phyloP scores from a whole-genome alignment of 2,329 filamentous ascomycete genomes.

The Clarireedia monteithiana region DNA sequence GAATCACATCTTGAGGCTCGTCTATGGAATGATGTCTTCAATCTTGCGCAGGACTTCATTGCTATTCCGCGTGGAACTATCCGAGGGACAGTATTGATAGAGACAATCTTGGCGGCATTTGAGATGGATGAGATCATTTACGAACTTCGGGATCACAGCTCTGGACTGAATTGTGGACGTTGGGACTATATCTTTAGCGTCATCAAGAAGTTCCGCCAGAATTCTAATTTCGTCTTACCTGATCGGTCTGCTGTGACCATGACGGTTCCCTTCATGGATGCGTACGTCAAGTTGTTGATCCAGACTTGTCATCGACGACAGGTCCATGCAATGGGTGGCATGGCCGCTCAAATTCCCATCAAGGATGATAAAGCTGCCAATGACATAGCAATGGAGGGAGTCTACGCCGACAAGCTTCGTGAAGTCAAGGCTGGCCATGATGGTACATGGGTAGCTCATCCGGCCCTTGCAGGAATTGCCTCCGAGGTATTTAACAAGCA shows the following conservation, averaged over 20 bases:
- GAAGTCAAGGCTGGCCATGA: slow-evolving; percentile 95
- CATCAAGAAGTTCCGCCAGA: slow-evolving; percentile 98
- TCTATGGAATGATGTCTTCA: slow-evolving; percentile 98
- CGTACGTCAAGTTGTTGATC: slow-evolving; percentile 94
- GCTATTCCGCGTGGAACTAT: slow-evolving; percentile 87
- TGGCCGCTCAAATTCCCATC: slow-evolving; percentile 98
- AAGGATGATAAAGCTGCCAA: slow-evolving; percentile 90
- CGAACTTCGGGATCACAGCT: slow-evolving; percentile 92
- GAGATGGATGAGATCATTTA: slow-evolving; percentile 99
- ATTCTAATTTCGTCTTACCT: slow-evolving; percentile 85
- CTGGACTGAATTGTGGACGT: slow-evolving; percentile 93
- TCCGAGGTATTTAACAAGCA: slow-evolving; percentile 93
- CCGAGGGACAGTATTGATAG: slow-evolving; percentile 89
- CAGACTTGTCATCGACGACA: slow-evolving; percentile 95
- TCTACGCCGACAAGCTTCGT: slow-evolving; percentile 91
- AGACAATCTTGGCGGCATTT: slow-evolving; percentile 95
- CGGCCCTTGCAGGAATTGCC: slow-evolving; percentile 80
- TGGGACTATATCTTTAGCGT: slow-evolving; percentile 99
- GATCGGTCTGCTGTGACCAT: slow-evolving; percentile 90
- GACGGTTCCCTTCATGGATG: slow-evolving; percentile 97
- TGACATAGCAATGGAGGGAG: slow-evolving; percentile 86
- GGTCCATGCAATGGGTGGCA: slow-evolving; percentile 98
- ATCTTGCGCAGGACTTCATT: slow-evolving; percentile 87
- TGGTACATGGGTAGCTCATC: slow-evolving; percentile 94
- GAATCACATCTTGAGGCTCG: slow-evolving; percentile 95